phyloP scores from a whole-genome alignment of 164 flowering plant genomes.

The Aristolochia contorta region DNA sequence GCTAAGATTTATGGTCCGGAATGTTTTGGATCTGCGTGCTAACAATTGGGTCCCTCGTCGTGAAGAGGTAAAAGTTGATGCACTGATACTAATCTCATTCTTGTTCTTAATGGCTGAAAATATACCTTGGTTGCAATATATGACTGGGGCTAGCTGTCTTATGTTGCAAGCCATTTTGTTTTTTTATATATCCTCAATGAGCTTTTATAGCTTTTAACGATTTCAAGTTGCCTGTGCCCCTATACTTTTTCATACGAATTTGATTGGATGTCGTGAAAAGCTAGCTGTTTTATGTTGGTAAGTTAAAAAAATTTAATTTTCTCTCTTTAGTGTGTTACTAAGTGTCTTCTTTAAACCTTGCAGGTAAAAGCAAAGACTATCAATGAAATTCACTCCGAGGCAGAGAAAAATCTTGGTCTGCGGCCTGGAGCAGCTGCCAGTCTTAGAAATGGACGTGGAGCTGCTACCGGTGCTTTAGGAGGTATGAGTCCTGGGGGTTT shows the following conservation, averaged over 20 bases:
- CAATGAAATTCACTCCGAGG: conserved; percentile 86
- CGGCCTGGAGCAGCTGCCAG: conserved; percentile 81
- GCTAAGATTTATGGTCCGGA: conserved; percentile 71
- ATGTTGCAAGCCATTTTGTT: too few species aligned
- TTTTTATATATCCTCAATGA: too few species aligned
- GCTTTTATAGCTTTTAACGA: too few species aligned
- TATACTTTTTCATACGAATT: too few species aligned
- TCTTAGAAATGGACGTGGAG: conserved; percentile 53
- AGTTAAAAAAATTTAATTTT: too few species aligned
- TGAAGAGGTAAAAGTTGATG: conserved; percentile 63
- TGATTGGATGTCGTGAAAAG: too few species aligned
- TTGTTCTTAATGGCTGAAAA: too few species aligned
- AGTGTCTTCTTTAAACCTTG: conserved; percentile 1
- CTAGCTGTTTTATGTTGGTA: too few species aligned
- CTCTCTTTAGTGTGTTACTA: not conserved
- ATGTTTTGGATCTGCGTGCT: conserved; percentile 74
- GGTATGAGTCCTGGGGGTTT: conserved; percentile 48
- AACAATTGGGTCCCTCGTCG: conserved; percentile 90
- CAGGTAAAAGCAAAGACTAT: conserved; percentile 94
- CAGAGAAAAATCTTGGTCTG: conserved; percentile 79
- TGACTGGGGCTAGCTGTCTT: too few species aligned
- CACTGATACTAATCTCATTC: too few species aligned
- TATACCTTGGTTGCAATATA: too few species aligned
- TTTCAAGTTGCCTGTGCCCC: too few species aligned
- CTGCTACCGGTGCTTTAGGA: conserved; percentile 34